These are phyloP conservation scores for Neurospora sp. DNA, from an alignment of 495 filamentous ascomycete species.

Conservation along the genomic window DNA sequence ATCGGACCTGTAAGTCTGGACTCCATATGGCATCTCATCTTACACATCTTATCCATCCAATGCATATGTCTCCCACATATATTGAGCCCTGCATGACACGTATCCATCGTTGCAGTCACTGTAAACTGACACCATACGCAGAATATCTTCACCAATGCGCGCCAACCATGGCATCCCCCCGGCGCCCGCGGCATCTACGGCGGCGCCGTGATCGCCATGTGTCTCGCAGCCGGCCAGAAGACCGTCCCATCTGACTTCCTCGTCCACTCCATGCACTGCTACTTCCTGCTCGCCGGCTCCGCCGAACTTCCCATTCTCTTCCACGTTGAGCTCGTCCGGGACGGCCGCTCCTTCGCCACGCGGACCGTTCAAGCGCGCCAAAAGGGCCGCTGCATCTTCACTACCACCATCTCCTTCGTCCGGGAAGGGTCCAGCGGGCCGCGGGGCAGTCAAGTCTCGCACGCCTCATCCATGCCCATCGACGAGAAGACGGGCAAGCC, in stretches of 20 bases:
- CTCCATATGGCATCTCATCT: background rate
- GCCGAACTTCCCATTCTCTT: constrained; percentile 75
- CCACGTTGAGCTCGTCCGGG: constrained; percentile 84
- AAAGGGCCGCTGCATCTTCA: constrained; percentile 84
- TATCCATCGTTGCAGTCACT: background rate
- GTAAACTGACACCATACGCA: constrained; percentile 18
- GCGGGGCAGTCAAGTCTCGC: constrained; percentile 43
- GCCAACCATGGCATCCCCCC: constrained; percentile 79
- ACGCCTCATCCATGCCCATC: constrained; percentile 49
- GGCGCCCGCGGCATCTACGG: constrained; percentile 91
- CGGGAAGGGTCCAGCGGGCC: constrained; percentile 54
- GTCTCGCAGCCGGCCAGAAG: constrained; percentile 72
- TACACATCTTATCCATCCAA: background rate
- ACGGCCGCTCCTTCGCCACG: constrained; percentile 87
- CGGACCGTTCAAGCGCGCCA: constrained; percentile 90
- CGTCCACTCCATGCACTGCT: constrained; percentile 95
- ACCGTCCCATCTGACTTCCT: constrained; percentile 74
- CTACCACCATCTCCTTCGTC: constrained; percentile 84
- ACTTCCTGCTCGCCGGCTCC: constrained; percentile 90
- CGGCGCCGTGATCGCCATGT: constrained; percentile 88
- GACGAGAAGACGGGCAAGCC: constrained; percentile 19
- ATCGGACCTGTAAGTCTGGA: constrained; percentile 59
- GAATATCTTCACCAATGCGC: constrained; percentile 90
- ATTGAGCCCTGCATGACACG: background rate
- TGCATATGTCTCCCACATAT: constrained; percentile 2